Percentiles rank a stretch among this genome's conserved stretches.
phyloP scores from a whole-genome alignment of 305 asterid genomes.

The Solanum hybrid region DNA sequence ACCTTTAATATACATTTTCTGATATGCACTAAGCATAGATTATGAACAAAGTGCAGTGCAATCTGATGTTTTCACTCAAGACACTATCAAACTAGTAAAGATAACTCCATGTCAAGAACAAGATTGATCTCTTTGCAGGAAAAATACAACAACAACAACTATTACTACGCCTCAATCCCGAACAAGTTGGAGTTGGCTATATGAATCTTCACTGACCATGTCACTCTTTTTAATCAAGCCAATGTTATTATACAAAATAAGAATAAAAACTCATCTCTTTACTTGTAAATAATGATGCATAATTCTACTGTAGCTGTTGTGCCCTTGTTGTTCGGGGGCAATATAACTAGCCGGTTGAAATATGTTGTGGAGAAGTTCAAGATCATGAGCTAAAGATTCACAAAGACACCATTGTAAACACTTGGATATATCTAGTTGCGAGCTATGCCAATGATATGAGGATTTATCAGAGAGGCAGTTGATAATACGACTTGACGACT shows the following conservation, averaged over 20 bases:
- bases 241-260: background rate
- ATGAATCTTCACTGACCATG: background rate
- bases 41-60: background rate
- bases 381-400: background rate
- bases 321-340: background rate
- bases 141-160: background rate
- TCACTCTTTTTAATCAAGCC: background rate
- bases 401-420: background rate
- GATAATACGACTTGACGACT: slow-evolving; percentile 39
- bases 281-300: background rate
- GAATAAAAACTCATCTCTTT: background rate
- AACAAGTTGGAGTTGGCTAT: background rate
- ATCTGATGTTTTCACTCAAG: background rate
- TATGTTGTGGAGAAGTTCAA: background rate
- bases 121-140: background rate
- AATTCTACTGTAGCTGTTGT: background rate
- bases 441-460: slow-evolving; percentile 69
- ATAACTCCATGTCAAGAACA: background rate
- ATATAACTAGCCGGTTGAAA: background rate
- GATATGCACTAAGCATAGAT: background rate
- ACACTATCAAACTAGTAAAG: background rate
- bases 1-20: background rate
- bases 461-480: slow-evolving; percentile 47
- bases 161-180: background rate
- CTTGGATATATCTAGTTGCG: slow-evolving; percentile 23